phyloP scores from a whole-genome alignment of 1,139 yeast genomes.

The Protomyces arabidopsidicola region DNA sequence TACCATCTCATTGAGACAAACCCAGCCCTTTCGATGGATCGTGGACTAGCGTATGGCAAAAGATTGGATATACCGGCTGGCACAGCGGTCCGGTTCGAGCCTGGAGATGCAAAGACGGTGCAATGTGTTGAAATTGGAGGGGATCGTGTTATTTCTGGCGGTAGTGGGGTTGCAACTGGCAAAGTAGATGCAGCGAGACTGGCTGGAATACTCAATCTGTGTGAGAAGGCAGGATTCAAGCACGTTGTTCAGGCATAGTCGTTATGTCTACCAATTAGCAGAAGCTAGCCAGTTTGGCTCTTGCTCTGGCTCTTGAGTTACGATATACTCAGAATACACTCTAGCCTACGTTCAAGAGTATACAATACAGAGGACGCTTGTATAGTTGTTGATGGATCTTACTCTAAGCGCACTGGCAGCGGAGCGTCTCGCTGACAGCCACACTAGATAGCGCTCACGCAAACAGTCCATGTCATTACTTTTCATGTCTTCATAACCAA shows the following conservation, averaged over 20 bases:
- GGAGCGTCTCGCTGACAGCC: no score
- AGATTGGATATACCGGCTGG: slow-evolving; percentile 30
- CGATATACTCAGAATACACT: no score
- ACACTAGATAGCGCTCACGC: no score
- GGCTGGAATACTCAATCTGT: not conserved
- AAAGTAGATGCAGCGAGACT: slow-evolving; percentile 6
- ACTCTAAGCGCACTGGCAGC: no score
- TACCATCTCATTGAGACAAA: slow-evolving; percentile 30
- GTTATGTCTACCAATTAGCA: no score
- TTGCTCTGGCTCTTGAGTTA: no score
- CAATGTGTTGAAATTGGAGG: slow-evolving; percentile 27
- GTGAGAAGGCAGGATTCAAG: slow-evolving; percentile 20
- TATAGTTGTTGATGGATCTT: no score
- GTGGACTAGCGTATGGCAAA: slow-evolving; percentile 26
- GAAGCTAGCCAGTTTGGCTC: no score
- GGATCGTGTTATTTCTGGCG: slow-evolving; percentile 24
- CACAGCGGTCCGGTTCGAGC: slow-evolving; percentile 30
- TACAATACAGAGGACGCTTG: no score
- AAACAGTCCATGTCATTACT: no score
- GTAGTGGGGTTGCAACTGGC: slow-evolving; percentile 28
- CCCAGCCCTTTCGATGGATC: slow-evolving; percentile 24
- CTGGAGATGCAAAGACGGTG: slow-evolving; percentile 29
- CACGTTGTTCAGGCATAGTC: slow-evolving; percentile 5
- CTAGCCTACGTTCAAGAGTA: no score
- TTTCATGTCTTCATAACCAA: no score